These are phyloP conservation scores for Pestalotiopsis sp. DNA, from an alignment of 2,329 filamentous ascomycete species.

Conservation along the genomic window DNA sequence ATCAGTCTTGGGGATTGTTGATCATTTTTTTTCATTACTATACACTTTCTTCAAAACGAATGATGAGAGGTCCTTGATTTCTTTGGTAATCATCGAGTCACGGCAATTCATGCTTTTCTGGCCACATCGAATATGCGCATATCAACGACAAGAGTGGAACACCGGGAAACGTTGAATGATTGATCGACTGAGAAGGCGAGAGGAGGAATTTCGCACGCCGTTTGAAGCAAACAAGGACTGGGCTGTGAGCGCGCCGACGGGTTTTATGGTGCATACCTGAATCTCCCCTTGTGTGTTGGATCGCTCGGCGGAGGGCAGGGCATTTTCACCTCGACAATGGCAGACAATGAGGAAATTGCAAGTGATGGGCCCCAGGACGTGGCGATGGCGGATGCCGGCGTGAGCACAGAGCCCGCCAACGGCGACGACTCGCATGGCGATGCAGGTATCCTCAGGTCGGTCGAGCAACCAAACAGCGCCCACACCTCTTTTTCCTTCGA, in stretches of 20 bases:
- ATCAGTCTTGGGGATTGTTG: neutral
- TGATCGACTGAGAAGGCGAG: neutral
- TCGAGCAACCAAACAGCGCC: slow-evolving; percentile 20
- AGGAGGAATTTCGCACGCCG: neutral
- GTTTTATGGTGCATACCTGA: neutral
- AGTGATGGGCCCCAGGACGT: slow-evolving; percentile 20
- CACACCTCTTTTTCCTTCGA: slow-evolving; percentile 20
- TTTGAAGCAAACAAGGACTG: neutral
- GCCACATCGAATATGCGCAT: neutral
- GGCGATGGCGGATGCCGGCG: slow-evolving; percentile 29
- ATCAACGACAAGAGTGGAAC: neutral
- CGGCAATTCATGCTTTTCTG: neutral
- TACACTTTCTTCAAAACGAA: neutral
- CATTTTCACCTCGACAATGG: neutral
- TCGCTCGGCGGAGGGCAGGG: too few relatives aligned
- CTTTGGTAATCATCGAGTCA: neutral
- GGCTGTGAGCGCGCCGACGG: neutral
- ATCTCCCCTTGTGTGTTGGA: neutral
- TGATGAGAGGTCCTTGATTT: neutral
- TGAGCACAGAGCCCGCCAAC: slow-evolving; percentile 18
- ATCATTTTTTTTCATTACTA: neutral
- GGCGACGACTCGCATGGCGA: slow-evolving; percentile 22
- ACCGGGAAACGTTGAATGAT: neutral
- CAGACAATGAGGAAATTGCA: neutral
- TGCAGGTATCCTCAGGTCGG: slow-evolving; percentile 17